Percentiles rank a stretch among this genome's conserved stretches.
These are phyloP conservation scores for Quercus tomentella DNA, from an alignment of 331 rosid species.

Conservation along the genomic window DNA sequence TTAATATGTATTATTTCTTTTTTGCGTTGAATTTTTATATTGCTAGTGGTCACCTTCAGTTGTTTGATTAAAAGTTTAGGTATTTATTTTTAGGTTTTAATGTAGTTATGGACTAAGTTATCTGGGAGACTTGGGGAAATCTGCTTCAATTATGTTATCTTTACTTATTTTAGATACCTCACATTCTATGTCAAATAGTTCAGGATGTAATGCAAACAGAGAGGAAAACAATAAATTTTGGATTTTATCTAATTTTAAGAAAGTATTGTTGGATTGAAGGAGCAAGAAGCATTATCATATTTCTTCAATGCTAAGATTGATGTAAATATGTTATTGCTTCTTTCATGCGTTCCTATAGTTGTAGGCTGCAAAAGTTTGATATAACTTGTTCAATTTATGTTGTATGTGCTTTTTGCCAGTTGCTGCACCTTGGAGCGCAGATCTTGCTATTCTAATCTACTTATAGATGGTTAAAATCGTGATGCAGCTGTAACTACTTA, in stretches of 20 bases:
- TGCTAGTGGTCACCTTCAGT: not conserved
- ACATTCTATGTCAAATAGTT: conserved; percentile 5
- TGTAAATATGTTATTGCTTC: not conserved
- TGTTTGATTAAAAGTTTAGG: not conserved
- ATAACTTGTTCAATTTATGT: not conserved
- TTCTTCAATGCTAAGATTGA: not conserved
- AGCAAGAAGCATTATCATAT: not conserved
- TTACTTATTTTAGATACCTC: not conserved
- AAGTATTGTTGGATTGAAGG: not conserved
- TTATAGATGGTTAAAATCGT: not conserved
- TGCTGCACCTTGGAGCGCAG: not conserved
- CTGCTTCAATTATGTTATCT: not conserved
- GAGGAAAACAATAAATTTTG: not conserved
- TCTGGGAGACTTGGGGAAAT: not conserved
- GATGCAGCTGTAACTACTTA: not conserved
- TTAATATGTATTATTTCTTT: not conserved
- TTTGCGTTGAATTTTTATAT: not conserved
- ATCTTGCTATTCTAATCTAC: not conserved
- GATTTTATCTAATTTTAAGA: not conserved
- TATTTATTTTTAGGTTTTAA: not conserved
- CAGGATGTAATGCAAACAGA: not conserved
- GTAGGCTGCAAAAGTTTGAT: not conserved
- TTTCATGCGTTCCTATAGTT: not conserved
- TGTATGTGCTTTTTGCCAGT: not conserved
- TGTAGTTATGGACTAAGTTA: not conserved